Conservation (phyloP, 345 rosid species). For the Pistacia atlantica region DNA sequence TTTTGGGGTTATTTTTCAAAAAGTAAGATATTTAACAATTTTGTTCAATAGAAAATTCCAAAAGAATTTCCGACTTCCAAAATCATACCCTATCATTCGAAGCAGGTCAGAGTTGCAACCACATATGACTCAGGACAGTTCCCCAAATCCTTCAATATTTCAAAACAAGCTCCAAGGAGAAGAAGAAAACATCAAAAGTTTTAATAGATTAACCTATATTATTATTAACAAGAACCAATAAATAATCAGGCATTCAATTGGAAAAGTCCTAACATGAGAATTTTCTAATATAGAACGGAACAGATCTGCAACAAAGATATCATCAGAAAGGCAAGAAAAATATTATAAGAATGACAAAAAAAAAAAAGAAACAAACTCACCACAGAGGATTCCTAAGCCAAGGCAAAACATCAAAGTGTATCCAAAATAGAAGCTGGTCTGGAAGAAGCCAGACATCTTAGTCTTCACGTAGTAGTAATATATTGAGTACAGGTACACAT, state of each 20-base stretch:
- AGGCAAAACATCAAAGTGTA: conserved; percentile 97
- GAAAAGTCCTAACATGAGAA: not conserved
- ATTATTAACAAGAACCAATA: not conserved
- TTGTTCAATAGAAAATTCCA: not conserved
- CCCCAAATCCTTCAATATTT: not conserved
- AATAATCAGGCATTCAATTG: not conserved
- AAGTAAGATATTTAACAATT: too few relatives aligned
- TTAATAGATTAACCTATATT: not conserved
- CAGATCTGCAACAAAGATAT: not conserved
- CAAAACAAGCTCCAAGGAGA: not conserved
- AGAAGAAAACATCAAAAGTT: not conserved
- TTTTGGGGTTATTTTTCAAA: too few relatives aligned
- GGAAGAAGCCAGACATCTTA: conserved; percentile 96
- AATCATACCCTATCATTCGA: too few relatives aligned
- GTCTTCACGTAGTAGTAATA: conserved; percentile 91
- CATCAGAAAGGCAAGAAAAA: not conserved
- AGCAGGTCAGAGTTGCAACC: too few relatives aligned
- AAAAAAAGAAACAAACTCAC: conserved; percentile 42
- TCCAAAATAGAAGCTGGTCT: conserved; percentile 96
- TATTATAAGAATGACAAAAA: not conserved
- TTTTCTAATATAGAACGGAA: not conserved
- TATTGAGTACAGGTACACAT: conserved; percentile 88
- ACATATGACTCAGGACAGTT: not conserved
- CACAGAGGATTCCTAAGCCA: conserved; percentile 91
- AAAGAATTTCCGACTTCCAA: too few relatives aligned